Base-by-base conservation (phyloP, 2,329 filamentous ascomycete species). In the Emergomyces pasteurianus region DNA sequence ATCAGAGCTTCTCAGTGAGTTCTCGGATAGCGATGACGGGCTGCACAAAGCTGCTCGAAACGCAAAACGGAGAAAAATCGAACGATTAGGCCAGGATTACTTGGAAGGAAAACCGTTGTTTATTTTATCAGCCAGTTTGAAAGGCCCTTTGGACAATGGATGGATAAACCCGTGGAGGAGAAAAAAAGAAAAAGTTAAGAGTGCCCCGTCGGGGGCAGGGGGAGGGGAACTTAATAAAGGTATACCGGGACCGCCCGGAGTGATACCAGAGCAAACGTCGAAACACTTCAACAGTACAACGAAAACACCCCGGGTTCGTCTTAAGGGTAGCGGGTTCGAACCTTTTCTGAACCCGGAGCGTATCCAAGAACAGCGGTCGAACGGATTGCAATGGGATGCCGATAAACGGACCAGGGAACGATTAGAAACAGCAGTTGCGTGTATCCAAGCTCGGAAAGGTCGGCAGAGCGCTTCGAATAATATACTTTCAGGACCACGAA, bases 151-250 rank as follows among this genome's bases (percentile, higher is more conserved):
- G 38, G 71, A 75, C 4, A 62, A 71, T 28, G 71, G 66, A 31
- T 80, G 78, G 78, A 63, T 65, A 5, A 80, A 80, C 64, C 78
- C 78, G 1, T 80, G 78, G 78, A 70, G 63, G 40, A 34, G 46
- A 23, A 49, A 49, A 16, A 49, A 8, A 23, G 46, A 26, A 49
- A 49, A 28, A 23, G 12, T 14, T 26, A 49, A 26, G n/a, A 38
- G 10, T 10, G 14, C 34, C 42, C 23, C 10, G 16, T n/a, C 14
- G 26, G 12, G 34, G 23, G 12, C 14, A 49, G 12, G 34, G 23
- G 12, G 43, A 28, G 5, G 12, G 7, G 36, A 28, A 14, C 12
- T 28, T 16, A 21, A 23, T 14, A 36, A 14, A 26, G 43, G 16
- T 26, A 38, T 14, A 6, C 18, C 31, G n/a, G 14, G 4, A 2